Percentiles rank a stretch among this genome's conserved stretches.
Conservation (phyloP, 768 basidiomycete species). For the Lactarius akahatsu region DNA sequence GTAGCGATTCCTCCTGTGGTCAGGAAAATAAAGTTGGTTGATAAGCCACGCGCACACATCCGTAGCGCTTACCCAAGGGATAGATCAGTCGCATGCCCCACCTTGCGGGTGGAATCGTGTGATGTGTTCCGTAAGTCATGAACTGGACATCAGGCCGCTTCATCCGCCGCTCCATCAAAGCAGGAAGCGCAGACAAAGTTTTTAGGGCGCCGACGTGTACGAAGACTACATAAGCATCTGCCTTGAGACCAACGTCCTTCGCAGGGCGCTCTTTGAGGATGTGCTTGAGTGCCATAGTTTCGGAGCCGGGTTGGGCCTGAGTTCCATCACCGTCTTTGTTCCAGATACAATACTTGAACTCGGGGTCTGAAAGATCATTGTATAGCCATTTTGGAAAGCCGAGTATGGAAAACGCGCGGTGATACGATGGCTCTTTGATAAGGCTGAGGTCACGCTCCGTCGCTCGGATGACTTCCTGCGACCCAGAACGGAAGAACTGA, state of each 20-base stretch:
- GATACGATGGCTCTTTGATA: slow-evolving; percentile 19
- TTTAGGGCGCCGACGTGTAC: slow-evolving; percentile 60
- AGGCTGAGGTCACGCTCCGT: slow-evolving; percentile 10
- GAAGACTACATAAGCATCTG: slow-evolving; percentile 55
- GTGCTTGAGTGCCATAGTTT: slow-evolving; percentile 14
- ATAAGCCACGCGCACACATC: background rate
- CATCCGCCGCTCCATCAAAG: slow-evolving; percentile 47
- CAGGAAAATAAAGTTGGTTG: slow-evolving; percentile 4
- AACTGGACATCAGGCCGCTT: slow-evolving; percentile 53
- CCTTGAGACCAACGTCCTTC: slow-evolving; percentile 23
- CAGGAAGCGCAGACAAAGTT: slow-evolving; percentile 49
- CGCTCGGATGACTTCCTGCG: slow-evolving; percentile 3
- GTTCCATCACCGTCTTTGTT: slow-evolving; percentile 24
- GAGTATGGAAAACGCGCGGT: slow-evolving; percentile 25
- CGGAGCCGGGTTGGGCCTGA: slow-evolving; percentile 11
- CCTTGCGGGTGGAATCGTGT: slow-evolving; percentile 45
- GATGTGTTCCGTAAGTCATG: slow-evolving; percentile 66
- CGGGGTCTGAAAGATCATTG: slow-evolving; percentile 17
- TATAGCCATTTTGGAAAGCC: slow-evolving; percentile 23
- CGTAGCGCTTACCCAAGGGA: slow-evolving; percentile 53
- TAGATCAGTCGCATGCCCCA: slow-evolving; percentile 71
- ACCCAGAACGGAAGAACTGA: slow-evolving; percentile 2
- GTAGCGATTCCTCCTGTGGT: slow-evolving; percentile 67
- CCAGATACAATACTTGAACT: slow-evolving; percentile 24
- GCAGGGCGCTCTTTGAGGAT: slow-evolving; percentile 24